Evolutionary conservation across 23 red algal species (phyloP).

Genomic region (Cyanidioschyzon merolae): DNA sequence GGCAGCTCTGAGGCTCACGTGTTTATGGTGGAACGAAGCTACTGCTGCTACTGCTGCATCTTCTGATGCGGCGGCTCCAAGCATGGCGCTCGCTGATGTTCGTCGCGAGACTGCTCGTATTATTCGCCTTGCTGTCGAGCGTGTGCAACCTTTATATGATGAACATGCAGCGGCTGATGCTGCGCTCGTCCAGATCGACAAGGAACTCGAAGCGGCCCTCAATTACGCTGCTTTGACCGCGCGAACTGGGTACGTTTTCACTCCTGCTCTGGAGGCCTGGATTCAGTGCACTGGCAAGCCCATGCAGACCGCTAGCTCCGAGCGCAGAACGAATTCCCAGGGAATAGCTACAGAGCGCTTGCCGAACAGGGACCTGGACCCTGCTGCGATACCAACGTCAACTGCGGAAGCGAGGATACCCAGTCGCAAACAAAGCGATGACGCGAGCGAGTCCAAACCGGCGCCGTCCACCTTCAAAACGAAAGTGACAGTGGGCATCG

Average conservation of each 20-base stretch:
- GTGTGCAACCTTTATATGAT: background rate
- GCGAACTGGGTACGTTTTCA: background rate
- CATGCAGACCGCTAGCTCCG: too few relatives aligned
- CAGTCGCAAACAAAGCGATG: too few relatives aligned
- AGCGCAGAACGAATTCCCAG: too few relatives aligned
- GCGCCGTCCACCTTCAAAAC: too few relatives aligned
- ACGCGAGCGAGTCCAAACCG: too few relatives aligned
- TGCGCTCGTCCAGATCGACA: background rate
- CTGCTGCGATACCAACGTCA: too few relatives aligned
- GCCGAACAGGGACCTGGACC: too few relatives aligned
- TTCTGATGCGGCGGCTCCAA: background rate
- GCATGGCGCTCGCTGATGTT: background rate
- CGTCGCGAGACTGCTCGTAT: background rate
- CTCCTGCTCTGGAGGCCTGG: background rate
- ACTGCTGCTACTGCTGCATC: too few relatives aligned
- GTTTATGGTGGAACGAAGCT: background rate
- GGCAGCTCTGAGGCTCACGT: background rate
- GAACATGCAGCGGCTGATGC: background rate
- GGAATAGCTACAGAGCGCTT: too few relatives aligned
- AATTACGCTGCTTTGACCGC: background rate
- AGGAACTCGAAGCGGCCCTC: background rate
- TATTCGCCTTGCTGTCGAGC: background rate
- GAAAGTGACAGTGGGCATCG: too few relatives aligned
- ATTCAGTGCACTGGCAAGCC: too few relatives aligned
- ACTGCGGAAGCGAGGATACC: too few relatives aligned